Evolutionary conservation across 2,329 filamentous ascomycete genomes (phyloP), one percentile per base, ranked within the genome.

Genomic region (Scedosporium aurantiacum): DNA sequence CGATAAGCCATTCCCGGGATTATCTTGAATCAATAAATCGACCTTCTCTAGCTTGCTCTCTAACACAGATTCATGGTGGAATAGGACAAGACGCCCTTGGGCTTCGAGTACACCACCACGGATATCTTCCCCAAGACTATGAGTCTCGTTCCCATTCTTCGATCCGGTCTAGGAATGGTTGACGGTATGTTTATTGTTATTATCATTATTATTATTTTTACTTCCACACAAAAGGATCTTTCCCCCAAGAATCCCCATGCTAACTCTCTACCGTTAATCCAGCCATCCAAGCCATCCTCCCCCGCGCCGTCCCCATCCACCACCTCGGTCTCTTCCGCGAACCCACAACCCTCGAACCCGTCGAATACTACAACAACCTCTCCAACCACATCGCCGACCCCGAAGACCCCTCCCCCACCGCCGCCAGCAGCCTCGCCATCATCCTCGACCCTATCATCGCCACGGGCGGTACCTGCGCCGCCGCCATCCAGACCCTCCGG

Each of bases 331-430:
- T 97, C 70, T 97, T 93, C 80, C 90, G 92, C 70, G 92, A 97
- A 72, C 90, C 89, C 63, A 84, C 85, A 62, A 93, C 90, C 54
- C 86, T 97, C 62, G 85, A 91, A 69, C 91, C 92, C 2, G 92
- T 97, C 63, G 92, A 96, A 76, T 96, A 97, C 82, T 97, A 97
- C 82, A 97, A 97, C 80, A 96, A 96, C 75, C 86, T 97, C 21
- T 91, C 91, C 41, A 87, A 90, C 75, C 88, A 90, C 75, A 71
- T 79, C 45, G 70, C 78, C 67, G 61, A 71, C 58, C 66, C 71
- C 45, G 69, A 69, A 55, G 76, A 76, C 64, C 56, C 56, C 28
- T 71, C 74, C 40, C 70, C 58, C 58, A 68, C 75, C 52, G 63
- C 66, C 43, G 67, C 71, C 52, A 76, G 76, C 54, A 78, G 73